Percentiles rank a stretch among this genome's conserved stretches.
phyloP scores from a whole-genome alignment of 352 stramenopile genomes.

The Phytophthora tentaculata region DNA sequence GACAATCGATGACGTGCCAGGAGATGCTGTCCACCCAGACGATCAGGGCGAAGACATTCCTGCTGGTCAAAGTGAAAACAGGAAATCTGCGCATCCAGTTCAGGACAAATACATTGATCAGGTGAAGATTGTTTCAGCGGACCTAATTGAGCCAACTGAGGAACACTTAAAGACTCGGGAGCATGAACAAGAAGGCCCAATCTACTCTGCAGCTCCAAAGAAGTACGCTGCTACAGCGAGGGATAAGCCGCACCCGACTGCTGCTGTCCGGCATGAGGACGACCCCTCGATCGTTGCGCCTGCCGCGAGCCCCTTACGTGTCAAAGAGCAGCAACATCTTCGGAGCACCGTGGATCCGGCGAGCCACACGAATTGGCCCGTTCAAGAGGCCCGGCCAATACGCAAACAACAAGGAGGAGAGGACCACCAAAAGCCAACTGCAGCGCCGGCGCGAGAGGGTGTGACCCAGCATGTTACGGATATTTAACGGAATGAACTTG shows the following conservation, averaged over 20 bases:
- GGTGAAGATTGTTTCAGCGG: background rate
- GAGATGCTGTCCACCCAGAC: constrained; percentile 20
- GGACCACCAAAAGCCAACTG: background rate
- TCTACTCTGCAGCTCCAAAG: background rate
- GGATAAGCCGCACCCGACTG: constrained; percentile 15
- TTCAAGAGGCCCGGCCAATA: background rate
- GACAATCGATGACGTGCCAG: background rate
- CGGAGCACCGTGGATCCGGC: background rate
- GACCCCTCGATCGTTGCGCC: constrained; percentile 3
- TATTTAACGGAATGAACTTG: constrained; percentile 33
- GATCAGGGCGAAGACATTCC: constrained; percentile 14
- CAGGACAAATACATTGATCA: background rate
- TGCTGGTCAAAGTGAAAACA: too few species aligned
- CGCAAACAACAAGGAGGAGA: background rate
- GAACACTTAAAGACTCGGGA: background rate
- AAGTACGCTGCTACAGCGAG: background rate
- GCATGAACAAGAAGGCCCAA: constrained; percentile 2
- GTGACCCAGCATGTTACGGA: constrained; percentile 24
- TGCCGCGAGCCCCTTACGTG: constrained; percentile 15
- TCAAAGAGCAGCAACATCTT: constrained; percentile 13
- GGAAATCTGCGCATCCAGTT: background rate
- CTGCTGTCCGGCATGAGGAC: constrained; percentile 12
- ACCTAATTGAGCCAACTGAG: background rate
- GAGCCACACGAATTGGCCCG: background rate
- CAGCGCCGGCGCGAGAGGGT: background rate